Base-by-base conservation (phyloP, 1,139 yeast species). In the Pneumocystis carinii region DNA sequence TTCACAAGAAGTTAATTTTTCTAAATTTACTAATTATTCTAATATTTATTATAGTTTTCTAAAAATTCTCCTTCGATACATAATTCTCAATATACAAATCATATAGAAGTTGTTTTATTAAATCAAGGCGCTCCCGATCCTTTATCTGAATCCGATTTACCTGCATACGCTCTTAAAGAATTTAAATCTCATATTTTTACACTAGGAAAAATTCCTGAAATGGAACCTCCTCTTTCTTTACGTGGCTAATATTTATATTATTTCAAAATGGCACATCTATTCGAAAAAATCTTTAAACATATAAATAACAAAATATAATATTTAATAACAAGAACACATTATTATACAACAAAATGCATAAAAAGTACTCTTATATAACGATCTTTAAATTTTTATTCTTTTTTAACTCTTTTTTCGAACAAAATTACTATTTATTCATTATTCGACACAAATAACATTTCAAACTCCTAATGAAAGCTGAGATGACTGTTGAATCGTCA, bases 191-290 rank as follows among this genome's bases (percentile, higher is more conserved):
- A 73, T 0, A 64, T 67, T 2, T 90, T 89, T 70, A 72, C 73
- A 17, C 72, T 88, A 35, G 96, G 96, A 0, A 73, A 75, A 35
- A 82, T 90, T 0, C 97, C 97, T 0, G 96, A 87, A 66, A 70
- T 82, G 0, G 83, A 90, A 1, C 97, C 97, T 1, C 95, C 96
- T 1, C 61, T 80, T 57, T 57, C 59, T 37, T 37, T 57, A 24
- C 59, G 59, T 10, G 14, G n/a, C 15, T 77, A 73, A 61, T 71
- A 74, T 61, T 76, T 53, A 48, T 53, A 48, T 19, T 41, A 60
- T 62, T 66, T 72, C 73, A 7, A 27, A 14, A 14, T 29, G 17
- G 14, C 10, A 2, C 14, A 64, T 63, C 62, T 63, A 32, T 32
- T 32, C 6, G 35, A 32, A 32, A 27, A 27, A 27, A 32, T 5